phyloP scores from a whole-genome alignment of 306 rosid genomes.

The Malus fusca region DNA sequence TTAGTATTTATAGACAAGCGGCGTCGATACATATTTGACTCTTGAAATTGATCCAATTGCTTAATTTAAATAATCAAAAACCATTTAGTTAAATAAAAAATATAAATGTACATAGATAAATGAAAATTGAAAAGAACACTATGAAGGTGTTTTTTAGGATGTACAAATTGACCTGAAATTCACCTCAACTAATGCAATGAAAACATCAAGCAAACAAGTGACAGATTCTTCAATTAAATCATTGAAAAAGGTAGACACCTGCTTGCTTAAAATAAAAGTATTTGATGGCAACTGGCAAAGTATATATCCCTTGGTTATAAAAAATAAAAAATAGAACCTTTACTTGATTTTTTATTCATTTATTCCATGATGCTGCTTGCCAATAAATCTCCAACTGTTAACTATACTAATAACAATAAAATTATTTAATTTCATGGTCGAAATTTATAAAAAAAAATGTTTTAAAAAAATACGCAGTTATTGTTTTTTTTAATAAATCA shows the following conservation, averaged over 20 bases:
- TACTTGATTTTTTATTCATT: background rate
- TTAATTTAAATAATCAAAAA: no score
- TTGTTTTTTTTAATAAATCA: background rate
- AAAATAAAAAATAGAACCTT: background rate
- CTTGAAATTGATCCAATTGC: no score
- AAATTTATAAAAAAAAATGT: background rate
- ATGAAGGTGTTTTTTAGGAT: background rate
- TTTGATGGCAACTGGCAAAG: background rate
- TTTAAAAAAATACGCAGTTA: background rate
- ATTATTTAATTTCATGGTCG: no score
- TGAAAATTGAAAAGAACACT: no score
- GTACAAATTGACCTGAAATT: background rate
- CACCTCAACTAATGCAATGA: background rate
- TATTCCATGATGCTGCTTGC: background rate
- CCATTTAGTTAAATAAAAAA: no score
- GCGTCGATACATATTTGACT: no score
- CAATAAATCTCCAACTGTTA: background rate
- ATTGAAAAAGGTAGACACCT: constrained; percentile 21
- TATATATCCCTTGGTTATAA: background rate
- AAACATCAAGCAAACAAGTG: background rate
- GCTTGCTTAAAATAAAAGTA: constrained; percentile 19
- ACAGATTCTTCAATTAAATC: background rate
- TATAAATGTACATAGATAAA: no score
- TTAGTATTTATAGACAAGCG: no score
- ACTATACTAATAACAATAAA: background rate